A percentile compares a stretch with the other conserved stretches of the same genome.
Evolutionary conservation across 805 yeast genomes (phyloP).

Genomic region (Yarrowia keelungensis): DNA sequence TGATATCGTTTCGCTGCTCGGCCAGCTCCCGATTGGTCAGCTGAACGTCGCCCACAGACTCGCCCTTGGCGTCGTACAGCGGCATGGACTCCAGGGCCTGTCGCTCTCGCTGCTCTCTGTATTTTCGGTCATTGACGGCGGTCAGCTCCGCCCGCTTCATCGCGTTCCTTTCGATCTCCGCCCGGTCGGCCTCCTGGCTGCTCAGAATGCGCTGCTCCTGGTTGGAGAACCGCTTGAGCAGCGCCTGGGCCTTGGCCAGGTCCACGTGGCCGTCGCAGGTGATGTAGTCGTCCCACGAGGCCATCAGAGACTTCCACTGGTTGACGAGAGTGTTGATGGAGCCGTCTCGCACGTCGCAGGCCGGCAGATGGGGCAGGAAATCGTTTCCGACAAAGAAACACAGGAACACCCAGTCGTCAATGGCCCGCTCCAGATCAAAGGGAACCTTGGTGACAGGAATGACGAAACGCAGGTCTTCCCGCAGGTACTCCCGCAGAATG

Average conservation of each 20-base stretch:
- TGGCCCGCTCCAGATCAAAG: constrained; percentile 91
- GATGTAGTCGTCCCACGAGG: constrained; percentile 73
- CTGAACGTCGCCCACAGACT: constrained; percentile 69
- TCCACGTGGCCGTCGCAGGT: constrained; percentile 90
- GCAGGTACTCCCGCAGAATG: constrained; percentile 85
- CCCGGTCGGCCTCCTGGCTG: constrained; percentile 54
- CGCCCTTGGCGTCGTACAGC: constrained; percentile 76
- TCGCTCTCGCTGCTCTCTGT: constrained; percentile 79
- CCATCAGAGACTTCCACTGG: constrained; percentile 81
- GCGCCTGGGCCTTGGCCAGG: constrained; percentile 73
- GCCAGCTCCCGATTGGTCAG: constrained; percentile 76
- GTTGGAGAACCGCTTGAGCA: constrained; percentile 67
- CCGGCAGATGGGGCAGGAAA: constrained; percentile 95
- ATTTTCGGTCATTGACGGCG: constrained; percentile 46
- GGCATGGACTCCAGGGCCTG: constrained; percentile 76
- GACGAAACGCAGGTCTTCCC: constrained; percentile 77
- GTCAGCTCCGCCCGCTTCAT: neutral
- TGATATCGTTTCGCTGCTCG: constrained; percentile 64
- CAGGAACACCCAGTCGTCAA: constrained; percentile 99
- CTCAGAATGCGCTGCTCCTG: constrained; percentile 83
- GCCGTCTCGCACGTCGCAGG: constrained; percentile 92
- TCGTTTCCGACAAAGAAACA: constrained; percentile 99
- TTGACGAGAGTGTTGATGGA: constrained; percentile 82
- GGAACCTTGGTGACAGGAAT: constrained; percentile 59
- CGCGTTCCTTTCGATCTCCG: neutral